phyloP scores from a whole-genome alignment of 345 rosid genomes.

The Eutrema yunnanense region DNA sequence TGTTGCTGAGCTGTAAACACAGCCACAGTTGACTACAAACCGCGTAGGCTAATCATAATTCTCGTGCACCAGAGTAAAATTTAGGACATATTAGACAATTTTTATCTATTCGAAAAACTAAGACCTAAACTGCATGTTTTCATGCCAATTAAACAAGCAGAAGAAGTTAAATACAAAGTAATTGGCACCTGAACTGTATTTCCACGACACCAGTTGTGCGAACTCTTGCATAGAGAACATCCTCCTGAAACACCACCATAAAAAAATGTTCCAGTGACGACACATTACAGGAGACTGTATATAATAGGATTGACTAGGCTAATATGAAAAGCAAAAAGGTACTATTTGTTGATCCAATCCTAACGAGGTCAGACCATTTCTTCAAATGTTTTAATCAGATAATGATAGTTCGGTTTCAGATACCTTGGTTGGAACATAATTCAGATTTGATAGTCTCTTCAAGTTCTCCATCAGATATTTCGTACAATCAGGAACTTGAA shows the following conservation, averaged over 20 bases:
- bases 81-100: not conserved
- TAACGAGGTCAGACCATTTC: not conserved
- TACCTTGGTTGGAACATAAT: constrained; percentile 96
- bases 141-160: not conserved
- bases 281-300: not conserved
- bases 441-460: constrained; percentile 63
- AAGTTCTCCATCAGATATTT: constrained; percentile 91
- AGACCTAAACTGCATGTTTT: not conserved
- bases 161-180: not conserved
- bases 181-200: constrained; percentile 92
- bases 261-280: not conserved
- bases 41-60: not conserved
- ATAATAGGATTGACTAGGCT: not conserved
- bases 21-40: not conserved
- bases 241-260: constrained; percentile 53
- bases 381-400: not conserved
- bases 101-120: not conserved
- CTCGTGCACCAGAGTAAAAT: not conserved
- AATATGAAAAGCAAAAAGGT: not conserved
- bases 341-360: not conserved
- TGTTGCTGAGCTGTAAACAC: no score
- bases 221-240: constrained; percentile 91
- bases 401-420: not conserved
- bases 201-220: constrained; percentile 98
- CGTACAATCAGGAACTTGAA: constrained; percentile 95